Conservation (phyloP, 352 stramenopile species). For the Globisporangium barbulae region DNA sequence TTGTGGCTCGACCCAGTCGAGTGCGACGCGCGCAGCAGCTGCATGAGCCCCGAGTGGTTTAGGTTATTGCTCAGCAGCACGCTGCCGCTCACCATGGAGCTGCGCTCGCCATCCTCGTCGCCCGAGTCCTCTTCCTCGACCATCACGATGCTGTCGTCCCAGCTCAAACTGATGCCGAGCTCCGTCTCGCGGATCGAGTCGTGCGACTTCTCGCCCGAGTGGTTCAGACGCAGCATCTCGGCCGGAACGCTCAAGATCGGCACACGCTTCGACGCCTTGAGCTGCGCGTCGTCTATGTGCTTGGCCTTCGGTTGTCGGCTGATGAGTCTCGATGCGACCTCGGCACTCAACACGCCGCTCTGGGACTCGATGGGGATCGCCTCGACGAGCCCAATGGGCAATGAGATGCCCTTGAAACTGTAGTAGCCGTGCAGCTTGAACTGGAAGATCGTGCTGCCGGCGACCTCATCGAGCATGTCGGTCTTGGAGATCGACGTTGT, state of each 20-base stretch:
- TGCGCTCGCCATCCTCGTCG: constrained; percentile 20
- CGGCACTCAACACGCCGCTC: constrained; percentile 37
- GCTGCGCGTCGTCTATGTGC: constrained; percentile 49
- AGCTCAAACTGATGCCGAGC: constrained; percentile 60
- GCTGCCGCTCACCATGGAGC: constrained; percentile 44
- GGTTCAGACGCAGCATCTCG: constrained; percentile 58
- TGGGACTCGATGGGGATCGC: constrained; percentile 71
- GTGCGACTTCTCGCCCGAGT: constrained; percentile 59
- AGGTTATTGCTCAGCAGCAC: constrained; percentile 46
- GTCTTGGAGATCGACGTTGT: constrained; percentile 33
- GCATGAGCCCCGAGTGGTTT: constrained; percentile 65
- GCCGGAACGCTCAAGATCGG: constrained; percentile 43
- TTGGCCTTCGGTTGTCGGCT: constrained; percentile 55
- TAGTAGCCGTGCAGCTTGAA: constrained; percentile 86
- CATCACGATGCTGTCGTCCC: constrained; percentile 73
- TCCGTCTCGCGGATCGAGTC: constrained; percentile 86
- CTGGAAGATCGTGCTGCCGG: constrained; percentile 64
- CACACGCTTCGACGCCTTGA: constrained; percentile 44
- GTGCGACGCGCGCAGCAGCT: constrained; percentile 42
- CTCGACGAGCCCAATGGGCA: constrained; percentile 77
- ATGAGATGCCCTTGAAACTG: constrained; percentile 83
- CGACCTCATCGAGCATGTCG: constrained; percentile 43
- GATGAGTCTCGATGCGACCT: constrained; percentile 30
- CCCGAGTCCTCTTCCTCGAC: constrained; percentile 57
- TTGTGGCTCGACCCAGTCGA: constrained; percentile 16